Evolutionary conservation across 176 grass and related monocot species (phyloP), one percentile per base, ranked within the genome.

Genomic region (Cocos nucifera): DNA sequence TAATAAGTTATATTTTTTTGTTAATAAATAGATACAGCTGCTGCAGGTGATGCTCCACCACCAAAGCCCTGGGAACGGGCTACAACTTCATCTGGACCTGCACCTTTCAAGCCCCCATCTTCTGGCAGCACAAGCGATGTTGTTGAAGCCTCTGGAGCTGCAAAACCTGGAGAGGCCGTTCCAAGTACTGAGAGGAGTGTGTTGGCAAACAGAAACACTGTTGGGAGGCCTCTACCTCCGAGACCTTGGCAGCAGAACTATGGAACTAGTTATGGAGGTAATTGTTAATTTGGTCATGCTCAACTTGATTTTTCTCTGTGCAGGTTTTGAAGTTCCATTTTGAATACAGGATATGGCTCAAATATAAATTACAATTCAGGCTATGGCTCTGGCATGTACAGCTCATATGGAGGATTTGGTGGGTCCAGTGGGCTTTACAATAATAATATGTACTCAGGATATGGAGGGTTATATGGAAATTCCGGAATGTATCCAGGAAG

Each of bases 181-280:
- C n/a, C 79, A 17, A 64, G 75, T 1, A 21, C 67, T 3, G 85
- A 85, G 22, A 61, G 60, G 58, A 89, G 74, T 15, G 59, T 19
- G 1, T 15, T 85, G 15, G 16, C 66, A 50, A 78, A 71, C 24
- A 24, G 71, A 56, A 83, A 60, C 72, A 48, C 73, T 35, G 20
- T 89, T 5, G 62, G 80, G 0, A 89, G 88, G 57, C 50, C 84
- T 25, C 66, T 96, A 56, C 87, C 85, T 1, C 73, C 78, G 55
- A 83, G 94, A 18, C 84, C 94, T 4, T 98, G 94, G 94, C 87
- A 44, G 35, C 35, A 98, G 72, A 85, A 88, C 63, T 79, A 81
- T 55, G 94, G 94, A 32, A 86, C 64, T 55, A 67, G 69, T 49
- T 89, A 93, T 49, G 94, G 88, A 72, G 89, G 89, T 88, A 78